Evolutionary conservation across 2,329 filamentous ascomycete genomes (phyloP), one percentile per base, ranked within the genome.

Genomic region (Diaporthe citri): DNA sequence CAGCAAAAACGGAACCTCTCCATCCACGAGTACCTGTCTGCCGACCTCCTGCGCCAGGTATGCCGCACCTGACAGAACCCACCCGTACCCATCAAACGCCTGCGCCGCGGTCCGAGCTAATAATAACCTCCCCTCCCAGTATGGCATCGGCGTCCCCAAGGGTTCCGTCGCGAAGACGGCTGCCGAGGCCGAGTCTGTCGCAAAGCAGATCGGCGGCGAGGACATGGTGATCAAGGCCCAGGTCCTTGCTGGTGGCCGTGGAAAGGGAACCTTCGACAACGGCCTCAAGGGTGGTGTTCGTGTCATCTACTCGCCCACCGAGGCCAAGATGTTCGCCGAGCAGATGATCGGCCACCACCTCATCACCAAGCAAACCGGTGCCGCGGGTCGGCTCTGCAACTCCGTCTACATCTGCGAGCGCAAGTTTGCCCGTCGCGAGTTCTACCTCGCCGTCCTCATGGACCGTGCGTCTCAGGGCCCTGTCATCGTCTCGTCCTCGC

Each of bases 341-440:
- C 96, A 99, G 90, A 99, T 99, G 97, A 98, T 99, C 87, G 97
- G 97, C 84, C 96, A 99, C 89, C 98, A 98, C 88, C 95, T 99
- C 87, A 92, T 99, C 87, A 99, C 97, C 86, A 99, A 99, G 92
- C 97, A 99, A 90, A 99, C 97, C 75, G 97, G 97, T 85, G 95
- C 96, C 80, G 91, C 87, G 81, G 97, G 97, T 83, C 95, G 97
- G 85, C 92, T 97, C 84, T 99, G 97, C 91, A 98, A 94, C 87
- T 91, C 96, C 78, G 97, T 99, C 84, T 98, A 97, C 90, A 98
- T 99, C 85, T 97, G 96, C 88, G 97, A 99, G 91, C 96, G 97
- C 91, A 99, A 99, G 90, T 99, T 98, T 83, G 97, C 97, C 81
- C 95, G 97, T 80, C 94, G 97, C 84, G 97, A 99, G 88, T 99